Evolutionary conservation across 1,139 yeast genomes (phyloP), one percentile per base, ranked within the genome.

Genomic region (Candida tetrigidarum): DNA sequence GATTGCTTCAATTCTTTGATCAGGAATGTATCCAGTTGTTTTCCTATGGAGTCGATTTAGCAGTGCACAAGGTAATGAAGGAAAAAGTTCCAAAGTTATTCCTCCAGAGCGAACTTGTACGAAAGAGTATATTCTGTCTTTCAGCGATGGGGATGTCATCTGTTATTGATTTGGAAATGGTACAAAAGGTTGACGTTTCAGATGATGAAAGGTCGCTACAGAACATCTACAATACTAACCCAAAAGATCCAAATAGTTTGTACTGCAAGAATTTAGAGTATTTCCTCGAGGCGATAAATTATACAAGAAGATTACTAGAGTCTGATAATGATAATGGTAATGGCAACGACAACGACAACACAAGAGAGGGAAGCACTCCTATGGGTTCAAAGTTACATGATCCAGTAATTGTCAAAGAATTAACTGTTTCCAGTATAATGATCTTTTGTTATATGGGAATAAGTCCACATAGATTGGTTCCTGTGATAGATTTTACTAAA

Each of bases 1-100:
- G 67, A 27, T 59, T 69, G 33, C 46, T 68, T 19, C 54, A 57
- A n/a, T 67, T 63, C 48, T 68, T 68, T 50, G 59, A 66, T 29
- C 44, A 44, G 25, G 55, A 55, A 42, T 66, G 73, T 45, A 49
- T 64, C 3, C 54, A 60, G 3, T 40, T 64, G 15, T 63, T 52
- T 30, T 45, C 54, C n/a, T 50, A 37, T 45, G 50, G 48, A 1
- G 56, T 57, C 14, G 57, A 61, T 47, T 37, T 46, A 16, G 46
- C 39, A n/a, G 55, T 63, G n/a, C 63, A 66, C 19, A 39, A 50
- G 14, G 57, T 60, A 7, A 68, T 72, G 71, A 52, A 57, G 20
- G 45, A 45, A 18, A 53, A 57, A 23, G 63, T 66, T 1, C 73
- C 74, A 0, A 37, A 47, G 10, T 47, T 64, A 16, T 65, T 64